Evolutionary conservation across 2,329 filamentous ascomycete species (phyloP).

Genomic region (Furcasterigmium furcatum): DNA sequence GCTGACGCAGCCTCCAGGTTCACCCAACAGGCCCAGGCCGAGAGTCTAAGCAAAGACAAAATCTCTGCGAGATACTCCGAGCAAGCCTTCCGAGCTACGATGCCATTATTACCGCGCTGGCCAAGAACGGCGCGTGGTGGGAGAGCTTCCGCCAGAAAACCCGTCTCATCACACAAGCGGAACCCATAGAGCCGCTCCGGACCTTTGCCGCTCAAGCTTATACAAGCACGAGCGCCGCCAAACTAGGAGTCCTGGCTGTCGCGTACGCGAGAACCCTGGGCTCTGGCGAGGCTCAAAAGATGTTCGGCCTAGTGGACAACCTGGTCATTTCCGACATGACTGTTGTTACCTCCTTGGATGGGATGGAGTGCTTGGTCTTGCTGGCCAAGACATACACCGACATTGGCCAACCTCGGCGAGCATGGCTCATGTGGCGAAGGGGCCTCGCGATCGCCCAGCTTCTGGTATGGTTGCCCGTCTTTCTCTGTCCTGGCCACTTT

Average conservation of each 20-base stretch:
- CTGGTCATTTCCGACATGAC: constrained; percentile 36
- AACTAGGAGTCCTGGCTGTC: constrained; percentile 31
- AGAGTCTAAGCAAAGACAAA: not conserved
- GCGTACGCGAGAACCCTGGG: constrained; percentile 22
- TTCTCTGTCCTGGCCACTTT: not conserved
- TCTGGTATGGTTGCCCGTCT: constrained; percentile 30
- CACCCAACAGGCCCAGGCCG: too few species aligned
- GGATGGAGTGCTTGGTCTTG: constrained; percentile 37
- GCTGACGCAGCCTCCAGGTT: not conserved
- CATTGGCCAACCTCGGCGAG: constrained; percentile 36
- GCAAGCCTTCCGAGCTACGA: constrained; percentile 5
- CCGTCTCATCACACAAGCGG: not conserved
- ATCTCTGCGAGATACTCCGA: constrained; percentile 5
- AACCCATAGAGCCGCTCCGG: not conserved
- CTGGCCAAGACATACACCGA: constrained; percentile 39
- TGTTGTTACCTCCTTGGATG: constrained; percentile 33
- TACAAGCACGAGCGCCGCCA: constrained; percentile 28
- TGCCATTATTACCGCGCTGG: not conserved
- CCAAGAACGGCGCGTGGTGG: constrained; percentile 28
- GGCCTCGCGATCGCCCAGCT: constrained; percentile 37
- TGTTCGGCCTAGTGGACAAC: constrained; percentile 24
- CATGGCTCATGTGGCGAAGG: constrained; percentile 36
- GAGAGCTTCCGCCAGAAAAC: constrained; percentile 33
- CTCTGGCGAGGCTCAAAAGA: not conserved
- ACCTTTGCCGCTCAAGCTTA: constrained; percentile 17